Base-by-base conservation (phyloP, 2,329 filamentous ascomycete genomes). In the Gnomoniopsis smithogilvyi region DNA sequence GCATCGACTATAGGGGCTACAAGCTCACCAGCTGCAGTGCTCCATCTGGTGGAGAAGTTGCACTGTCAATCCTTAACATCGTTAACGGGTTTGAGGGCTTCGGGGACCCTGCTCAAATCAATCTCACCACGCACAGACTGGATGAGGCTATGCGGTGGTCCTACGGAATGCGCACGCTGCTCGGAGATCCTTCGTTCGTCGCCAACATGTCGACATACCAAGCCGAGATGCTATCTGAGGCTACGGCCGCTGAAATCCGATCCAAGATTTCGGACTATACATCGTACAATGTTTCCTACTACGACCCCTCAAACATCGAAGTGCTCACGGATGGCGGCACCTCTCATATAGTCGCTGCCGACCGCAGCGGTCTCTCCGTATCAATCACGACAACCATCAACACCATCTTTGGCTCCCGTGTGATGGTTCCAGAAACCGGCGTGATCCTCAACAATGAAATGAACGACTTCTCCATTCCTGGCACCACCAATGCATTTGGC, bases 131-230 rank as follows among this genome's bases (percentile, higher is more conserved):
- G 0, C 92, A 96, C 69, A 80, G 88, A 0, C 75, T 96, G n/a
- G 87, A 94, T 63, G 92, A 96, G 76, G 88, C 91, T 1, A 89
- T 96, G 61, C 80, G 89, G 8, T 96, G 93, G 68, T 90, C 86
- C 0, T 96, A 96, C 66, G 92, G 88, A 2, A 74, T 88, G 77
- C 84, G 91, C 53, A 80, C 84, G 1, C 77, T 89, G 34, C 80
- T 96, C 0, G 92, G 91, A 1, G 92, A 96, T 64, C 92, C 92
- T 0, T 76, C 75, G 0, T 96, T 90, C 66, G 83, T 93, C 7
- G 67, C 72, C 0, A 75, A 80, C 0, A 80, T 89, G 12, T 76
- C 89, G 47, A 75, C 81, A 15, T 82, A 82, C 55, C 90, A 89
- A 64, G 77, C 88, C 62, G 67, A 80, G 1, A 80, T 86, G 66